Percentiles rank a stretch among this genome's conserved stretches.
Conservation (phyloP, 2,329 filamentous ascomycete species). For the Chrysoporthe puriensis region DNA sequence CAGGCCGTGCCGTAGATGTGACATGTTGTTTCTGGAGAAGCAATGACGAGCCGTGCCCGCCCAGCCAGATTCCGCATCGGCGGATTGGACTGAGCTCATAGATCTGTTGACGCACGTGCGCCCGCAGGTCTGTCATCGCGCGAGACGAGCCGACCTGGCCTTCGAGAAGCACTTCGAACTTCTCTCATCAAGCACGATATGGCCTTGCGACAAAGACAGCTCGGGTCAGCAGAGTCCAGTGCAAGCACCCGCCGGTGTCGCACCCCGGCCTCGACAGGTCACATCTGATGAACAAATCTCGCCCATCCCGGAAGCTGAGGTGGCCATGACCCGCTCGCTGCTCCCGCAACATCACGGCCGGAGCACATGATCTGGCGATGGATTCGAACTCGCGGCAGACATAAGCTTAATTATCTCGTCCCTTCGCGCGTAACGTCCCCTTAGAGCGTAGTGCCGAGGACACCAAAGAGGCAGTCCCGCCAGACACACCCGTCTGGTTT, state of each 20-base stretch:
- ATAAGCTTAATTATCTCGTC: constrained; percentile 27
- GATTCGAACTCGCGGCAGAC: constrained; percentile 18
- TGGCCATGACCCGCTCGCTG: not conserved
- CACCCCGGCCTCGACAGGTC: constrained; percentile 25
- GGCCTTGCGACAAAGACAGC: constrained; percentile 6
- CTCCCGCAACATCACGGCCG: not conserved
- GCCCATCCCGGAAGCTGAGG: not conserved
- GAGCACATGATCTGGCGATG: constrained; percentile 11
- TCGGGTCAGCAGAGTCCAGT: constrained; percentile 13
- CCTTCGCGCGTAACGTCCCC: constrained; percentile 19
- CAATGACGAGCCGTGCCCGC: constrained; percentile 24
- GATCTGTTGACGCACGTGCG: constrained; percentile 4
- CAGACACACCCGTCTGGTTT: constrained; percentile 34
- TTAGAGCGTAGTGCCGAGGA: constrained; percentile 23
- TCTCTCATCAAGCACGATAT: not conserved
- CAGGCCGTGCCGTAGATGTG: constrained; percentile 27
- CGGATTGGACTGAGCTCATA: not conserved
- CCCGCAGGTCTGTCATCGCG: constrained; percentile 10
- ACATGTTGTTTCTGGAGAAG: constrained; percentile 31
- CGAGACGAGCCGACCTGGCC: constrained; percentile 2
- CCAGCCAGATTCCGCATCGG: not conserved
- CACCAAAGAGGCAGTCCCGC: constrained; percentile 16
- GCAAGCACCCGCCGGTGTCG: constrained; percentile 17
- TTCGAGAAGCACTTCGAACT: constrained; percentile 4
- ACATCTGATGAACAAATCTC: constrained; percentile 10